phyloP scores from a whole-genome alignment of 352 stramenopile genomes.

The Phytophthora macrochlamydospora region DNA sequence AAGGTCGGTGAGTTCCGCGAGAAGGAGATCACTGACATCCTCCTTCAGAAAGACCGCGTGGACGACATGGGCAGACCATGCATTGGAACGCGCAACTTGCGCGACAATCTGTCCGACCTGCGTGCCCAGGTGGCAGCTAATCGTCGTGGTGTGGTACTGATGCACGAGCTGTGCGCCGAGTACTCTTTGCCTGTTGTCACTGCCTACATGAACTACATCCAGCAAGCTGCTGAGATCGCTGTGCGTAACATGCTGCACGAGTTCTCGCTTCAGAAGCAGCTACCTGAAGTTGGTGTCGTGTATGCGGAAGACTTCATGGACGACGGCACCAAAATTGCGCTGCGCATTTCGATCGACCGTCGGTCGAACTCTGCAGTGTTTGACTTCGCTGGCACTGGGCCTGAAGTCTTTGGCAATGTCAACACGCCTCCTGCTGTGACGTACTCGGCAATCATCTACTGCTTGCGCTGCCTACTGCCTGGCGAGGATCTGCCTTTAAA shows the following conservation, averaged over 20 bases:
- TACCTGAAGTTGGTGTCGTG: slow-evolving; percentile 87
- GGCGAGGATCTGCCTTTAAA: slow-evolving; percentile 97
- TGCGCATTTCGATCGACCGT: slow-evolving; percentile 96
- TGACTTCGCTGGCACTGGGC: slow-evolving; percentile 97
- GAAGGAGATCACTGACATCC: slow-evolving; percentile 95
- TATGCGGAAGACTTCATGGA: slow-evolving; percentile 98
- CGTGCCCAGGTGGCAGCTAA: slow-evolving; percentile 98
- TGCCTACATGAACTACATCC: slow-evolving; percentile 99
- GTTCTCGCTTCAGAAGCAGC: slow-evolving; percentile 85
- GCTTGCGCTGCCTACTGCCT: slow-evolving; percentile 94
- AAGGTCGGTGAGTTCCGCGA: slow-evolving; percentile 96
- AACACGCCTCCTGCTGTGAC: slow-evolving; percentile 98
- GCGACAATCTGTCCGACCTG: slow-evolving; percentile 98
- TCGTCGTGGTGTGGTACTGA: slow-evolving; percentile 95
- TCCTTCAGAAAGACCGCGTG: slow-evolving; percentile 90
- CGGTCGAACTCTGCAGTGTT: slow-evolving; percentile 92
- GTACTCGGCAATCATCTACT: slow-evolving; percentile 99
- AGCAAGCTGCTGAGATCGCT: slow-evolving; percentile 93
- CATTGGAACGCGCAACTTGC: slow-evolving; percentile 95
- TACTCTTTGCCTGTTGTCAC: slow-evolving; percentile 95
- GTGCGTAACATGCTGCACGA: slow-evolving; percentile 96
- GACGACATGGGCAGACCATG: slow-evolving; percentile 81
- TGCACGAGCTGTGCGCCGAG: slow-evolving; percentile 95
- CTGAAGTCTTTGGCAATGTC: slow-evolving; percentile 97
- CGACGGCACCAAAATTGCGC: slow-evolving; percentile 96